Percentiles rank a stretch among this genome's conserved stretches.
phyloP scores from a whole-genome alignment of 2,329 filamentous ascomycete species.

The Fusarium udum region DNA sequence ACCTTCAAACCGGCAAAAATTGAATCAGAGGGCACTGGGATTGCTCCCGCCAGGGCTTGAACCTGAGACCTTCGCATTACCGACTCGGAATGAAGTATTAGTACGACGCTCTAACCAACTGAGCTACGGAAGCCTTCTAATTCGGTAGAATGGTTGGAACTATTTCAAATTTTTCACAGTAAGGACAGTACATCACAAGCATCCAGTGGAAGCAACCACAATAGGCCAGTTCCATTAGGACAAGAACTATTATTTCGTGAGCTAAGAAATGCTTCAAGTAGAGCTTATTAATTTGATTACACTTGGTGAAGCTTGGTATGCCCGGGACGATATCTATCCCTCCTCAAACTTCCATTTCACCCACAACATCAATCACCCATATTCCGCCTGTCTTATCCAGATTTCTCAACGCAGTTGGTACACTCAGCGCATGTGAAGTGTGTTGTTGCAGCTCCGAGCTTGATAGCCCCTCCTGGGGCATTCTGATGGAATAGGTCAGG shows the following conservation, averaged over 20 bases:
- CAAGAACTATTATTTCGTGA: slow-evolving; percentile 3
- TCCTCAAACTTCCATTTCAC: not conserved
- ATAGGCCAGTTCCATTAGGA: not conserved
- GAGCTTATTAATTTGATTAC: not conserved
- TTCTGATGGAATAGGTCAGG: slow-evolving; percentile 32
- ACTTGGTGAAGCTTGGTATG: not conserved
- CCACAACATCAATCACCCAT: not conserved
- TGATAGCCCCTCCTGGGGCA: slow-evolving; percentile 11
- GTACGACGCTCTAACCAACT: slow-evolving; percentile 47
- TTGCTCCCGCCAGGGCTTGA: slow-evolving; percentile 47
- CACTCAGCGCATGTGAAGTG: slow-evolving; percentile 41
- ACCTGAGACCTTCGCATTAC: slow-evolving; percentile 47
- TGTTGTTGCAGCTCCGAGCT: slow-evolving; percentile 34
- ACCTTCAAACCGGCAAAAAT: slow-evolving; percentile 2
- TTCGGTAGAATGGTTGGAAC: not conserved
- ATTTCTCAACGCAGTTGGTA: slow-evolving; percentile 33
- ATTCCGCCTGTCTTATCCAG: not conserved
- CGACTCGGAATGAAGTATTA: slow-evolving; percentile 40
- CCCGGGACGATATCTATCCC: not conserved
- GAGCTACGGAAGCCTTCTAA: slow-evolving; percentile 45
- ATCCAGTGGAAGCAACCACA: not conserved
- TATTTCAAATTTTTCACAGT: not conserved
- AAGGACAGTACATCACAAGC: not conserved
- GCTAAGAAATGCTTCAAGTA: not conserved
- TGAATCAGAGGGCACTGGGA: slow-evolving; percentile 34